Evolutionary conservation across 2,329 filamentous ascomycete genomes (phyloP).

Genomic region (Colletotrichum sansevieriae): DNA sequence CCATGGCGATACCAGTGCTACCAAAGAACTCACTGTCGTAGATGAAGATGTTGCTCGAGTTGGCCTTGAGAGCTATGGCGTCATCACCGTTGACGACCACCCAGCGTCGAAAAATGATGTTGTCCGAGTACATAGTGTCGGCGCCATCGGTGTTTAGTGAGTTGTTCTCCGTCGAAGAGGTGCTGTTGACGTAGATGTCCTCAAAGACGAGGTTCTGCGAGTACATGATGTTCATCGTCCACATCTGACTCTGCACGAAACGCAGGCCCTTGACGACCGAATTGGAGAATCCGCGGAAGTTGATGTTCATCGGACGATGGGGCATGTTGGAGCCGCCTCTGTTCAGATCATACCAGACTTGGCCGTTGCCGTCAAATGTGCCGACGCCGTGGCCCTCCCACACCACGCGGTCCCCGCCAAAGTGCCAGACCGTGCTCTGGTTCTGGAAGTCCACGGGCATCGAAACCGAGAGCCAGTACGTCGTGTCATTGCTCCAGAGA

Average conservation of each 20-base stretch:
- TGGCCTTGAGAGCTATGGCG: conserved; percentile 66
- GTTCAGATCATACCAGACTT: conserved; percentile 69
- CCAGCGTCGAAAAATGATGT: conserved; percentile 65
- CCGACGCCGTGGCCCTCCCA: conserved; percentile 64
- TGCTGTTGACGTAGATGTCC: conserved; percentile 67
- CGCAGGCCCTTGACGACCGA: conserved; percentile 61
- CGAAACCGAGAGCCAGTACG: conserved; percentile 65
- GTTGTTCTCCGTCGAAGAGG: conserved; percentile 49
- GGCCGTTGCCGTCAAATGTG: conserved; percentile 70
- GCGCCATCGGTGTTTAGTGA: conserved; percentile 58
- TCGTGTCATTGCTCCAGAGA: conserved; percentile 59
- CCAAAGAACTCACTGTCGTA: conserved; percentile 62
- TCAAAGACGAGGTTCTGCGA: conserved; percentile 61
- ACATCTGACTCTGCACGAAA: conserved; percentile 72
- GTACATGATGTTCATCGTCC: conserved; percentile 67
- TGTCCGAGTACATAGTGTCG: conserved; percentile 66
- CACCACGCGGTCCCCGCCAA: conserved; percentile 65
- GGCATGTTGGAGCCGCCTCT: conserved; percentile 59
- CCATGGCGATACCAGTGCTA: conserved; percentile 67
- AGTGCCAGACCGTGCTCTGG: conserved; percentile 65
- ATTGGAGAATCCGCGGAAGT: conserved; percentile 58
- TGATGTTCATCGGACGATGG: conserved; percentile 66
- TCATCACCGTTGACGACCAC: conserved; percentile 66
- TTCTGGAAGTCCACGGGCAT: conserved; percentile 68
- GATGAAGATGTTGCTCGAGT: conserved; percentile 67